A percentile compares a stretch with the other conserved stretches of the same genome.
Evolutionary conservation across 495 filamentous ascomycete species (phyloP).

Genomic region (Podospora anserina): DNA sequence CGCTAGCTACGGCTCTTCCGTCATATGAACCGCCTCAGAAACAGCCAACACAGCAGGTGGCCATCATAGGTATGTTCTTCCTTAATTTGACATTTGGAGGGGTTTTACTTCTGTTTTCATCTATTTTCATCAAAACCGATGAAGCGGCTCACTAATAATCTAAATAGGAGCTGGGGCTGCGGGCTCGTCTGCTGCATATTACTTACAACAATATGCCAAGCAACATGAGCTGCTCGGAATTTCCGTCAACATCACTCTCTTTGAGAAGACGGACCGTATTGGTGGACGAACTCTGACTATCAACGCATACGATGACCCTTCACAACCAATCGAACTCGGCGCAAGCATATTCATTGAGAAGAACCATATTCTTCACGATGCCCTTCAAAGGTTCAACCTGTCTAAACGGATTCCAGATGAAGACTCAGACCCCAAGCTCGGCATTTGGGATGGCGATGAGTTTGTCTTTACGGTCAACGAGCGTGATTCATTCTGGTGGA

Average conservation of each 20-base stretch:
- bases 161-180: slow-evolving; percentile 80
- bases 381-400: slow-evolving; percentile 71
- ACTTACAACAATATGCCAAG: slow-evolving; percentile 66
- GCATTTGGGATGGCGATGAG: slow-evolving; percentile 76
- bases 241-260: slow-evolving; percentile 75
- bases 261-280: slow-evolving; percentile 73
- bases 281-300: slow-evolving; percentile 91
- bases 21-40: not conserved
- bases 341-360: slow-evolving; percentile 88
- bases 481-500: slow-evolving; percentile 66
- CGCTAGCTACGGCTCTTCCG: not conserved
- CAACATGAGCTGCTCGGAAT: slow-evolving; percentile 38
- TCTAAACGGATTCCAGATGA: slow-evolving; percentile 31
- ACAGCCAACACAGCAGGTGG: slow-evolving; percentile 36
- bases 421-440: slow-evolving; percentile 52
- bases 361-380: slow-evolving; percentile 77
- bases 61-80: slow-evolving; percentile 41
- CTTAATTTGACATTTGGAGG: not conserved
- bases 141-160: not conserved
- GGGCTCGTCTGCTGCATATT: slow-evolving; percentile 82
- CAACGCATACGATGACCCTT: slow-evolving; percentile 67
- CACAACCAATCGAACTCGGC: slow-evolving; percentile 77
- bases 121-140: not conserved
- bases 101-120: not conserved
- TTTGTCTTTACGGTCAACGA: slow-evolving; percentile 63